Conservation (phyloP, 1,284 basidiomycete species). For the Apiotrichum mycotoxinovorans region DNA sequence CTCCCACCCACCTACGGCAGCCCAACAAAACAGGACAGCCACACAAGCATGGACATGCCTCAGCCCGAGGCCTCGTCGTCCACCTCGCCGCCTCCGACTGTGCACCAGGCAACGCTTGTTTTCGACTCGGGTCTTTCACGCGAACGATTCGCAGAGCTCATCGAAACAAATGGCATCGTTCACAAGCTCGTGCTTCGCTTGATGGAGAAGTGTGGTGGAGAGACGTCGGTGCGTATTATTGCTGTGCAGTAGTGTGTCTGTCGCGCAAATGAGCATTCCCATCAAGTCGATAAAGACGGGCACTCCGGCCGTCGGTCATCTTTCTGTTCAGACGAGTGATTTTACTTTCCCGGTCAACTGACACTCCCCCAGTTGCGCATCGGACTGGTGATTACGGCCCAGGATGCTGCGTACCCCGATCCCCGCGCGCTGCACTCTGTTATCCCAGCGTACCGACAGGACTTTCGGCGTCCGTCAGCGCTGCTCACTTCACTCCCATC, state of each 20-base stretch:
- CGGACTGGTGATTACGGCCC: constrained; percentile 20
- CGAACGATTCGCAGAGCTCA: constrained; percentile 34
- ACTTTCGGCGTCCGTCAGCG: constrained; percentile 26
- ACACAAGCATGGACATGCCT: constrained; percentile 19
- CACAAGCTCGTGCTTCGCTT: constrained; percentile 41
- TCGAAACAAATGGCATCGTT: constrained; percentile 38
- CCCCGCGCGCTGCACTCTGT: constrained; percentile 17
- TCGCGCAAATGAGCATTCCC: too few species aligned
- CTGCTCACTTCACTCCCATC: constrained; percentile 38
- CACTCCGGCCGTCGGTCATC: too few species aligned
- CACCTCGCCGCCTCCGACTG: constrained; percentile 12
- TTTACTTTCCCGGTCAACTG: neutral
- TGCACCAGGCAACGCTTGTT: constrained; percentile 35
- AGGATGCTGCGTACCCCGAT: constrained; percentile 19
- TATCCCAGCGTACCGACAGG: constrained; percentile 20
- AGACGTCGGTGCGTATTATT: constrained; percentile 29
- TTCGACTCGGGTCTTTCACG: constrained; percentile 38
- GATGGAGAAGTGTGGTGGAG: constrained; percentile 42
- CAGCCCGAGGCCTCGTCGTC: constrained; percentile 40
- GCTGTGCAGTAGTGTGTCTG: neutral
- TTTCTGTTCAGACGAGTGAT: too few species aligned
- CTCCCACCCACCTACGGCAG: too few species aligned
- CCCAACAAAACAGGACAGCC: too few species aligned
- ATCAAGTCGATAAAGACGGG: neutral
- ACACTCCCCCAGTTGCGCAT: constrained; percentile 15